Conservation (phyloP, 2,329 filamentous ascomycete species). For the Chrysoporthe deuterocubensis region DNA sequence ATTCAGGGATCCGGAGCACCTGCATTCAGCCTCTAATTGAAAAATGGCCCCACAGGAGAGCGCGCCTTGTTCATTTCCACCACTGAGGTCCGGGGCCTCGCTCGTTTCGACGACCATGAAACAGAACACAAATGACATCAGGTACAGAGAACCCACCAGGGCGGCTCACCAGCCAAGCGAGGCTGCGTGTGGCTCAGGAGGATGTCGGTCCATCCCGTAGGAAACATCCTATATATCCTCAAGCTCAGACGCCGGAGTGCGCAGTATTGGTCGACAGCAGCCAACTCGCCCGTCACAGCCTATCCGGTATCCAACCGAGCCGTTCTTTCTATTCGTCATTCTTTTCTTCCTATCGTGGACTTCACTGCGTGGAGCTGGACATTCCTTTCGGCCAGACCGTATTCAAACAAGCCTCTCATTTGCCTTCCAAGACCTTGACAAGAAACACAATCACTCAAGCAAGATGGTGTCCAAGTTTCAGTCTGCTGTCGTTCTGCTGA, state of each 20-base stretch:
- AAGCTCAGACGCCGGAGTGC: slow-evolving; percentile 1
- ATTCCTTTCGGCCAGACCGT: background rate
- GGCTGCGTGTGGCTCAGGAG: background rate
- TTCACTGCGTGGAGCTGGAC: slow-evolving; percentile 23
- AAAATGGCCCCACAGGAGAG: background rate
- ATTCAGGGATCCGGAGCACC: background rate
- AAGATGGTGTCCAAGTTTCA: slow-evolving; percentile 18
- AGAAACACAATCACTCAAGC: background rate
- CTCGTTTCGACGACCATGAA: slow-evolving; percentile 18
- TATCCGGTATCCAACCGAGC: slow-evolving; percentile 13
- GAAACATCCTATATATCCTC: background rate
- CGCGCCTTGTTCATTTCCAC: background rate
- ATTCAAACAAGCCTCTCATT: background rate
- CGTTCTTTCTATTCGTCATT: slow-evolving; percentile 12
- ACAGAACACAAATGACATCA: slow-evolving; percentile 8
- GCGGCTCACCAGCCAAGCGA: slow-evolving; percentile 8
- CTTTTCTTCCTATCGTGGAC: slow-evolving; percentile 6
- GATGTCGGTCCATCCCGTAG: background rate
- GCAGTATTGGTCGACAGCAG: background rate
- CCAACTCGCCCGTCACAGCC: slow-evolving; percentile 5
- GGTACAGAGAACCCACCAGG: background rate
- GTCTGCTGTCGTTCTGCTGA: slow-evolving; percentile 8
- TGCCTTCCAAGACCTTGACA: background rate
- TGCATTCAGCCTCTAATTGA: slow-evolving; percentile 15
- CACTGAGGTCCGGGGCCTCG: background rate